These are phyloP conservation scores for Neodidymelliopsis sp. DNA, from an alignment of 2,329 filamentous ascomycete genomes.

Conservation along the genomic window DNA sequence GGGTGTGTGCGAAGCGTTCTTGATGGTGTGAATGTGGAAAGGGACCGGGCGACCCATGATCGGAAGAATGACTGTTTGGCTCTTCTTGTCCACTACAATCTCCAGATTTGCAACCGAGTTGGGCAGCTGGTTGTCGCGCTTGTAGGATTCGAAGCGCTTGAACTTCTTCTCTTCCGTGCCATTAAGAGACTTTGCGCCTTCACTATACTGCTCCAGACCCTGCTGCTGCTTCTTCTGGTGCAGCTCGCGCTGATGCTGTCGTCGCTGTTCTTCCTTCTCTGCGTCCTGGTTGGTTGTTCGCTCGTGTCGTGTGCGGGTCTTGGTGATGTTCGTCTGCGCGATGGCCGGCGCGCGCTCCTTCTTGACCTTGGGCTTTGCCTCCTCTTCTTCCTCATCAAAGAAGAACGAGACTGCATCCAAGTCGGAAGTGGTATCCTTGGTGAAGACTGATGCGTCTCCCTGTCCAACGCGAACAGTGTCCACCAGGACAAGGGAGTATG, in stretches of 20 bases:
- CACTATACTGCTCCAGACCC: constrained; percentile 83
- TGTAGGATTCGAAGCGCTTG: constrained; percentile 99
- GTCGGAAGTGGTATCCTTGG: constrained; percentile 88
- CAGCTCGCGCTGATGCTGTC: constrained; percentile 91
- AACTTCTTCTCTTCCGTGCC: constrained; percentile 97
- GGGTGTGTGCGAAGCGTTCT: constrained; percentile 97
- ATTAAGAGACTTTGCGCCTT: constrained; percentile 83
- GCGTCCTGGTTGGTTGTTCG: constrained; percentile 88
- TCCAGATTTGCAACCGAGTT: constrained; percentile 81
- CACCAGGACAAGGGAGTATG: constrained; percentile 87
- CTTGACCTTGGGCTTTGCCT: constrained; percentile 87
- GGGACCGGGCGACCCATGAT: constrained; percentile 98
- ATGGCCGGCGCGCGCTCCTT: constrained; percentile 86
- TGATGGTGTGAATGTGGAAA: constrained; percentile 98
- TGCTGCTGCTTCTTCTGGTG: constrained; percentile 89
- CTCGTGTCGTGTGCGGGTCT: constrained; percentile 89
- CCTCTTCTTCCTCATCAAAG: constrained; percentile 88
- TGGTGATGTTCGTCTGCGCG: constrained; percentile 93
- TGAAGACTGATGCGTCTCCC: constrained; percentile 85
- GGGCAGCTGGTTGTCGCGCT: constrained; percentile 94
- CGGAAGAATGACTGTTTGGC: constrained; percentile 86
- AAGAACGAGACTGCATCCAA: constrained; percentile 97
- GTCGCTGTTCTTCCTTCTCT: constrained; percentile 83
- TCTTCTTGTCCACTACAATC: constrained; percentile 91
- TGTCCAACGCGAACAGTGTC: constrained; percentile 91